phyloP scores from a whole-genome alignment of 176 grass and related monocot species.

The Rhynchospora pubera region DNA sequence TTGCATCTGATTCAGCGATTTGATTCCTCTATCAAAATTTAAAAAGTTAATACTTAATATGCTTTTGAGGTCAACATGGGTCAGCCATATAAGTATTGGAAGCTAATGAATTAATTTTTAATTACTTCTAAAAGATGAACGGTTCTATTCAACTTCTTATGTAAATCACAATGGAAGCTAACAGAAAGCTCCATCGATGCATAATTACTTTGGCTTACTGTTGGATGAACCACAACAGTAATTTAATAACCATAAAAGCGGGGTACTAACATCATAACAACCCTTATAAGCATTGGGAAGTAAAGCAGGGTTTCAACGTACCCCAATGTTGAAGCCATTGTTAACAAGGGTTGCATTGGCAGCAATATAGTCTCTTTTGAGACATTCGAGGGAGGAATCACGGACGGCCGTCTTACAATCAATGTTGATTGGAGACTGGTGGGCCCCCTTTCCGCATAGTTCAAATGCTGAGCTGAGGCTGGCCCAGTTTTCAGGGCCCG shows the following conservation, averaged over 20 bases:
- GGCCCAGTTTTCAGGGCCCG: constrained; percentile 55
- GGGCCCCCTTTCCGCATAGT: constrained; percentile 34
- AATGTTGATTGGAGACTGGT: constrained; percentile 77
- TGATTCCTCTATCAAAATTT: not conserved
- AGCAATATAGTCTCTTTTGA: constrained; percentile 33
- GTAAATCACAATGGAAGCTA: not conserved
- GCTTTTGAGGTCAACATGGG: not conserved
- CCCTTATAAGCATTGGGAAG: not conserved
- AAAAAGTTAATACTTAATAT: not conserved
- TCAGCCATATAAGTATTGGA: not conserved
- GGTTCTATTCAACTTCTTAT: not conserved
- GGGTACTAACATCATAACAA: not conserved
- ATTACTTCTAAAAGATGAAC: not conserved
- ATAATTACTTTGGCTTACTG: not conserved
- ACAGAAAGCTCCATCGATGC: not conserved
- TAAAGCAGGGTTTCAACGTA: not conserved
- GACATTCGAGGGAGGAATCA: constrained; percentile 5
- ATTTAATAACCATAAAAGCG: not conserved
- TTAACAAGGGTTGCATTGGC: constrained; percentile 36
- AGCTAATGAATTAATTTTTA: not conserved
- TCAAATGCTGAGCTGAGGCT: constrained; percentile 40
- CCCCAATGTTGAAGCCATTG: constrained; percentile 44
- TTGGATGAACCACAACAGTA: not conserved
- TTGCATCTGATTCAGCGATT: constrained; percentile 1
- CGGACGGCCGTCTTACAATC: constrained; percentile 9